A percentile compares a stretch with the other conserved stretches of the same genome.
These are phyloP conservation scores for Aspergillus phoenicis DNA, from an alignment of 2,329 filamentous ascomycete genomes.

Conservation along the genomic window DNA sequence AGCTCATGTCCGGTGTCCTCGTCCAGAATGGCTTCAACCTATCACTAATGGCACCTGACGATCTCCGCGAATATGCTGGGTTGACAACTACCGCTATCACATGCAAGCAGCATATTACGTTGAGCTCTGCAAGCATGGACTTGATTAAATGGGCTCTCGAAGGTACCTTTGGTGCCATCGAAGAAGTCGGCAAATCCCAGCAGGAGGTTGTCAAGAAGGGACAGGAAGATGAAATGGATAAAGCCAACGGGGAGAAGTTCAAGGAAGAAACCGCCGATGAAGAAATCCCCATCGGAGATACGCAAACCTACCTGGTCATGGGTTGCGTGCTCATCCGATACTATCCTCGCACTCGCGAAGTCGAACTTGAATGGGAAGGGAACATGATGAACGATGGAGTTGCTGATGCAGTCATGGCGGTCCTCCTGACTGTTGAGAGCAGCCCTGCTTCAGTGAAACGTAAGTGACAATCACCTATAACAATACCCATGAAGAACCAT, in stretches of 20 bases:
- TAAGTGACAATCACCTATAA: conserved; percentile 36
- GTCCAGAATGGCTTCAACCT: conserved; percentile 98
- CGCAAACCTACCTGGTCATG: conserved; percentile 70
- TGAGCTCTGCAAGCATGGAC: conserved; percentile 86
- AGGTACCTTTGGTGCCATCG: conserved; percentile 87
- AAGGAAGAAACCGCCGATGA: conserved; percentile 49
- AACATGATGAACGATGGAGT: conserved; percentile 98
- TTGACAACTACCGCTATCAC: conserved; percentile 91
- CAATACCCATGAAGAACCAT: too few relatives aligned
- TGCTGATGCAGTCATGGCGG: conserved; percentile 94
- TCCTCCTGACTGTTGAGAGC: conserved; percentile 88
- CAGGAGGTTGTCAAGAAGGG: conserved; percentile 27
- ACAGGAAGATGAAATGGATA: conserved; percentile 28
- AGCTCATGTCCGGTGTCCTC: conserved; percentile 82
- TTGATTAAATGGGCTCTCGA: conserved; percentile 93
- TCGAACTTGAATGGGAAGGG: conserved; percentile 95
- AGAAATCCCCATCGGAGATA: conserved; percentile 43
- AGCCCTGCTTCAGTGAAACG: conserved; percentile 93
- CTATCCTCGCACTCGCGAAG: conserved; percentile 68
- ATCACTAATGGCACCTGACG: conserved; percentile 93
- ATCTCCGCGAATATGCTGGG: conserved; percentile 94
- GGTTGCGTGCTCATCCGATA: conserved; percentile 85
- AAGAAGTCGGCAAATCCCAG: conserved; percentile 48
- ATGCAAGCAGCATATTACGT: conserved; percentile 85
- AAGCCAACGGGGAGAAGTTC: conserved; percentile 42